Evolutionary conservation across 352 stramenopile species (phyloP), one percentile per base, ranked within the genome.

Genomic region (Phytophthora fragariae): DNA sequence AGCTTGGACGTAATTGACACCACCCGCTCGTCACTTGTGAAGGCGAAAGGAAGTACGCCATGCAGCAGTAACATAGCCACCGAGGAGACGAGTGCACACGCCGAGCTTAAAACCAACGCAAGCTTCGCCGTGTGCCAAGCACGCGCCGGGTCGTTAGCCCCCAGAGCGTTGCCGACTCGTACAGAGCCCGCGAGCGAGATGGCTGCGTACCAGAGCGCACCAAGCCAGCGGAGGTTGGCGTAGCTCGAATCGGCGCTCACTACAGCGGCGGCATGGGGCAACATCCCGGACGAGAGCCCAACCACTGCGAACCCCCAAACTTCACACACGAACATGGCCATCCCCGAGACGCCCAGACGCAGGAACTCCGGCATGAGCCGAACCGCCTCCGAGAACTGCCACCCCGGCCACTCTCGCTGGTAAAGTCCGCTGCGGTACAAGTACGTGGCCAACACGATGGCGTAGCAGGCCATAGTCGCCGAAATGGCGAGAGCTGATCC

Each of bases 251-350:
- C 92, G 52, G 89, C 89, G 59, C 92, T 95, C 50, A 98, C 97
- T 7, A 82, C 86, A 4, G 95, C 84, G 17, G 91, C 86, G 2
- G 91, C 82, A 54, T 90, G 72, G 49, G 88, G 89, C n/a, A 97
- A 74, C 61, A 93, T 81, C 14, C 90, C 88, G 2, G 90, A 90
- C 14, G 89, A 73, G 1, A 97, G 73, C n/a, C 86, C 81, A 47
- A 96, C 80, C 0, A 77, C 76, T 10, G 92, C 89, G 55, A 94
- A 97, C 19, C 88, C 88, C 84, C 85, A 94, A 59, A 90, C 95
- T 73, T 97, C 90, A 65, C 93, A 97, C 69, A 95, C 86, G 35
- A 95, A 83, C 85, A 97, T 95, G 41, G 90, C 74, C 70, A 96
- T 82, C 0, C 92, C 92, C 0, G 90, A 92, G 35, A 95, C 65